Base-by-base conservation (phyloP, 805 yeast species). In the Candida maris region DNA sequence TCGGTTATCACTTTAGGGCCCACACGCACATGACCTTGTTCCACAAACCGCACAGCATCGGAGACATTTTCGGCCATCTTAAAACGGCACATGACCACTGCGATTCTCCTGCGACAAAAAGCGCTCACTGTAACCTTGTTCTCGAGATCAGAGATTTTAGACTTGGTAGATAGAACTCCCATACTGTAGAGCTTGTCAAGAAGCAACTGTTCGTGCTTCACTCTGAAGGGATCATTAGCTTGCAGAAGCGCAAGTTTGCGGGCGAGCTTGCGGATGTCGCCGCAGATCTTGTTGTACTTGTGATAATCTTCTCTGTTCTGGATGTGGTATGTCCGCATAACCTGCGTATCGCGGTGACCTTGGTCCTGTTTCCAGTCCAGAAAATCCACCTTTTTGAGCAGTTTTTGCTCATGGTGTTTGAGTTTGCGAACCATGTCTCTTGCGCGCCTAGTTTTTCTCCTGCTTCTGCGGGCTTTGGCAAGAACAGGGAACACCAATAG, bases 321-420 rank as follows among this genome's bases (percentile, higher is more conserved):
- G 30, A 93, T 75, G 59, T 91, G 96, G 62, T 89, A 93, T 36
- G 85, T 82, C 51, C 94, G 75, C 95, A 93, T 93, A 22, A 93
- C 95, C 61, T 85, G 91, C n/a, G 95, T 81, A 51, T 91, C 98
- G 49, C 98, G 71, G 61, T 93, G 98, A 20, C 91, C 87, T 38
- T 83, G 81, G 59, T 93, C 98, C 53, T 87, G 95, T 61, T 93
- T 93, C 97, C 97, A 93, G 61, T 93, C 94, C 34, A 87, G 84
- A 67, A 93, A 87, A 58, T 93, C 97, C 35, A 93, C 97, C 63
- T 93, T 93, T 69, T 85, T 88, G 53, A 93, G 75, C 53, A 93
- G 77, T 65, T 88, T 89, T 71, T 85, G 83, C 75, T 93, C 98
- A 64, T 93, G 98, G 67, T 85, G 87, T 62, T 93, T 93, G 42